Base-by-base conservation (phyloP, 352 stramenopile genomes). In the Phytopythium cucurbitacearum region DNA sequence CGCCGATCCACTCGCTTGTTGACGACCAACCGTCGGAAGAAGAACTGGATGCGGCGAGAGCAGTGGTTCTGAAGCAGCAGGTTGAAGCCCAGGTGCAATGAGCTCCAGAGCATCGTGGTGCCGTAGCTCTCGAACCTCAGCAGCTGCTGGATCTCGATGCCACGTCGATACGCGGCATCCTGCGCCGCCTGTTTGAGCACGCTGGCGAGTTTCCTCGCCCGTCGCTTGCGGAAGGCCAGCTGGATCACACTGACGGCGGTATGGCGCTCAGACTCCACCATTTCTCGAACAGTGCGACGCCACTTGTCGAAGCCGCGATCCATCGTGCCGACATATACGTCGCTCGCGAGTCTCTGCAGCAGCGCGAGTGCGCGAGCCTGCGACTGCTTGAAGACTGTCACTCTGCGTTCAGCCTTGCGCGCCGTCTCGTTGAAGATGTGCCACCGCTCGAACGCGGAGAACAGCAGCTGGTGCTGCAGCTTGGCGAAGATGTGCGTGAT, bases 401-500 rank as follows among this genome's bases (percentile, higher is more conserved):
- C 55, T 53, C 21, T 71, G 59, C 64, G 53, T 7, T 77, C 65
- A 40, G 65, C 43, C 0, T 52, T 47, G 13, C 40, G 57, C 12
- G 60, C 51, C 1, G 28, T 32, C 13, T 67, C 10, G 5, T 65
- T 11, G 8, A 68, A 62, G 16, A 54, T 51, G 9, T 62, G 34
- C 81, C 79, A 90, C 8, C 56, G 68, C n/a, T 57, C 43, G 38
- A 82, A 82, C 9, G 65, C 60, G 10, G 71, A 54, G 40, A 65
- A 84, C 15, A 87, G 42, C 40, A 87, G 56, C 11, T 73, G 70
- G 13, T 83, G 61, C 60, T 92, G 81, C 2, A 92, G 61, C 56
- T 85, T 87, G 3, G 71, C 62, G 48, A 90, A 92, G 59, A 90
- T 87, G 3, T 54, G 51, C 0, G 77, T 74, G 52, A 90, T 87